Percentiles rank a stretch among this genome's conserved stretches.
These are phyloP conservation scores for Globisporangium okanoganense DNA, from an alignment of 352 stramenopile species.

Conservation along the genomic window DNA sequence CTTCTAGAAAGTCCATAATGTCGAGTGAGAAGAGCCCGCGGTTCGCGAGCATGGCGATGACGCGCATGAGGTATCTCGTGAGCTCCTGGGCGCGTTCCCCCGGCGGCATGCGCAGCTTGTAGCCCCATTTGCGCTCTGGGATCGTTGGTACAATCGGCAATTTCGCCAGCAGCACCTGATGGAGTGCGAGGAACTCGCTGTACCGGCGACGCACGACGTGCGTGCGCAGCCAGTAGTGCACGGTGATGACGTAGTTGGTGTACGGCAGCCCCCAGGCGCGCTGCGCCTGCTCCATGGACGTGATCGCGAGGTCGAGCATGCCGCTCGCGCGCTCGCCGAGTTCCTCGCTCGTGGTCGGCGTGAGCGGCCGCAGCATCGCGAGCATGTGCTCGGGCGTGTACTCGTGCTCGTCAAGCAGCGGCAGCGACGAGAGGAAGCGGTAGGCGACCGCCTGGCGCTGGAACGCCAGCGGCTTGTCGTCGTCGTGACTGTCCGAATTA, in stretches of 20 bases:
- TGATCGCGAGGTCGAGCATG: constrained; percentile 60
- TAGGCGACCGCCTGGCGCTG: constrained; percentile 62
- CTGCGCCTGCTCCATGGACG: constrained; percentile 62
- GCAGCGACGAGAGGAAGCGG: constrained; percentile 55
- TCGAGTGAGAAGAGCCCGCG: constrained; percentile 57
- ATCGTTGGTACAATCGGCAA: constrained; percentile 53
- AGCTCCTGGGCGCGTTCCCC: constrained; percentile 28
- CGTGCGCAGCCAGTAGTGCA: constrained; percentile 69
- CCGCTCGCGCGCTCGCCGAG: constrained; percentile 40
- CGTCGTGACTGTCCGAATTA: constrained; percentile 5
- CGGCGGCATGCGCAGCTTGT: constrained; percentile 31
- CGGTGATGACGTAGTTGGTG: constrained; percentile 66
- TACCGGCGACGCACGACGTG: constrained; percentile 67
- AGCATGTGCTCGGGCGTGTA: constrained; percentile 32
- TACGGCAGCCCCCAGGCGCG: constrained; percentile 49
- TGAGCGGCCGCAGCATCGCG: constrained; percentile 39
- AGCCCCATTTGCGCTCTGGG: constrained; percentile 39
- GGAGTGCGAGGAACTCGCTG: constrained; percentile 53
- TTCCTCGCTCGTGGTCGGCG: constrained; percentile 15
- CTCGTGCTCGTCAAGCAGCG: constrained; percentile 35
- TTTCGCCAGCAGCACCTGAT: constrained; percentile 34
- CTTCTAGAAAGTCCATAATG: constrained; percentile 68
- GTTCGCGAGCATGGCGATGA: constrained; percentile 45
- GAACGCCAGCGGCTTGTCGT: constrained; percentile 25
- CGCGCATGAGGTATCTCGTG: constrained; percentile 42